phyloP scores from a whole-genome alignment of 176 grass and related monocot genomes.

The Musa acuminata region DNA sequence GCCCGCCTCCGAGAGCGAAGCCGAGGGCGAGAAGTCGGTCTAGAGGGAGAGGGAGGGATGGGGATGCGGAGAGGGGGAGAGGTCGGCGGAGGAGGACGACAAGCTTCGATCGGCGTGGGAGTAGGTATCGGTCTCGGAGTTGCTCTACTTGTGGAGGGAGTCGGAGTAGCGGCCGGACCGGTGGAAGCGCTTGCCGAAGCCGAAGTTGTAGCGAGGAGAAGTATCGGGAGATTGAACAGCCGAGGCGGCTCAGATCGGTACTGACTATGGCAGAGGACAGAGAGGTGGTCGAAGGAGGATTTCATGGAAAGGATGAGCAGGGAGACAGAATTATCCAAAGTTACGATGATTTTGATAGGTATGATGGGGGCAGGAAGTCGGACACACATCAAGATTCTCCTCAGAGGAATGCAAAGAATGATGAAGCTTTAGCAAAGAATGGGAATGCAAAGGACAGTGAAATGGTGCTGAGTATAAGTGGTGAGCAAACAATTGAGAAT shows the following conservation, averaged over 20 bases:
- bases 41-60: neutral
- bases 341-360: constrained; percentile 28
- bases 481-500: constrained; percentile 22
- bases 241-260: constrained; percentile 4
- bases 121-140: constrained; percentile 25
- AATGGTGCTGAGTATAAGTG: neutral
- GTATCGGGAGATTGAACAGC: constrained; percentile 8
- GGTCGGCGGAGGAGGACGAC: constrained; percentile 1
- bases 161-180: constrained; percentile 30
- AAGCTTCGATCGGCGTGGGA: neutral
- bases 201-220: constrained; percentile 21
- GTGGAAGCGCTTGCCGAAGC: constrained; percentile 11
- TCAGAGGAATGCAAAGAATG: constrained; percentile 18
- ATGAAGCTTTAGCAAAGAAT: no score
- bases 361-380: constrained; percentile 4
- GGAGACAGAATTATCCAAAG: constrained; percentile 32
- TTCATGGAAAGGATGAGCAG: constrained; percentile 11
- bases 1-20: neutral
- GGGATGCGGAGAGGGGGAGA: neutral
- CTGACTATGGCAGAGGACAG: neutral
- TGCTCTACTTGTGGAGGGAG: constrained; percentile 19
- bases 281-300: neutral
- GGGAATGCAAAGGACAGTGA: neutral
- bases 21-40: neutral
- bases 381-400: neutral